Evolutionary conservation across 768 basidiomycete species (phyloP), one percentile per base, ranked within the genome.

Genomic region (Panaeolus papilionaceus): DNA sequence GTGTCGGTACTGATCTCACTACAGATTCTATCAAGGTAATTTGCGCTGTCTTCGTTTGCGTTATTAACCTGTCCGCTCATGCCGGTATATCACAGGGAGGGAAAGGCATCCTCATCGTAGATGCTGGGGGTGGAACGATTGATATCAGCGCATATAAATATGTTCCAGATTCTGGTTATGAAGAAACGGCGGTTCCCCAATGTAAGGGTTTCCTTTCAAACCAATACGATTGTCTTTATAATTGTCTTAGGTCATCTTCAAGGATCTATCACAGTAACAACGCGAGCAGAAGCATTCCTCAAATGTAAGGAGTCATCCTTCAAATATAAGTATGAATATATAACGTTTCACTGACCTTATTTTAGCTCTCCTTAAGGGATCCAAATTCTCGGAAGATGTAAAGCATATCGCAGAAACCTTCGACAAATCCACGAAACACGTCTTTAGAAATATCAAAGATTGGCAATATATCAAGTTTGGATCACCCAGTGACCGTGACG

Each of bases 381-480:
- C 83, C 1, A 75, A 73, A 61, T 87, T 80, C 51, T 23, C 67
- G 0, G 81, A 79, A 2, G 84, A 86, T 63, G 69, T 86, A 23
- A 66, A 74, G 23, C 72, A 81, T 44, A 87, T 88, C 65, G 71
- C 75, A 2, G 70, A 73, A n/a, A 78, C 76, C 51, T 88, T 88
- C 65, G 86, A 87, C 72, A 82, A 79, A 66, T 78, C 80, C 0
- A 82, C 86, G 1, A 88, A 86, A 63, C 72, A 82, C 7, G 73
- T 78, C 20, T 88, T 88, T 69, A 75, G 73, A 28, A 79, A 80
- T 65, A 66, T 75, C 7, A 62, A 68, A 3, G 81, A 86, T 26
- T 78, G 80, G 14, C 80, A 23, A 23, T 23, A 23, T 23, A 23
- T 23, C 23, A 23, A 23, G 23, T 87, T 87, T 64, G 68, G 68